phyloP scores from a whole-genome alignment of 139 green algal species.

The Nannochloris sp. region DNA sequence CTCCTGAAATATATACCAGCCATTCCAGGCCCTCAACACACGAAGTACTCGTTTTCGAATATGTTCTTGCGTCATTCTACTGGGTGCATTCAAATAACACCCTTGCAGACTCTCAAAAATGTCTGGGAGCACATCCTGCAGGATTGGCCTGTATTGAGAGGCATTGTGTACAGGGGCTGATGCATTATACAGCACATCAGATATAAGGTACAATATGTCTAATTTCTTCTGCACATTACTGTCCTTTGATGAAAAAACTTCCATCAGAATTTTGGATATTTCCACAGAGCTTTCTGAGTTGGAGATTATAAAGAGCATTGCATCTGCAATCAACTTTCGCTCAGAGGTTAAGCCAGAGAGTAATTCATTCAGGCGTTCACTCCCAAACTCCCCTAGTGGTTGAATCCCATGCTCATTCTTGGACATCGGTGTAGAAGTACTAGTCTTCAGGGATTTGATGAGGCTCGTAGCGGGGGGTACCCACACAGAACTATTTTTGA shows the following conservation, averaged over 20 bases:
- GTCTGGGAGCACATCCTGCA: conserved; percentile 74
- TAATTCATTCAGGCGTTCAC: conserved; percentile 81
- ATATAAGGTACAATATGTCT: conserved; percentile 79
- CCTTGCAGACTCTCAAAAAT: conserved; percentile 69
- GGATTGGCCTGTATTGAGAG: conserved; percentile 53
- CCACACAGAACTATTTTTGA: conserved; percentile 53
- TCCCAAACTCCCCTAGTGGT: conserved; percentile 41
- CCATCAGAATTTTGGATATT: conserved; percentile 72
- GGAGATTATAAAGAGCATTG: conserved; percentile 90
- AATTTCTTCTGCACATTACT: conserved; percentile 78
- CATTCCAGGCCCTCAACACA: conserved; percentile 74
- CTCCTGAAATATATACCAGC: conserved; percentile 78
- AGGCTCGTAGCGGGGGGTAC: conserved; percentile 41
- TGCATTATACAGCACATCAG: conserved; percentile 92
- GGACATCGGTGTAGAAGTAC: conserved; percentile 29
- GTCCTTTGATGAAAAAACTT: conserved; percentile 75
- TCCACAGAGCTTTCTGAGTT: conserved; percentile 66
- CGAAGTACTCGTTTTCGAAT: conserved; percentile 58
- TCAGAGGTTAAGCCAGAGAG: conserved; percentile 68
- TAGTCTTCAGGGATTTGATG: conserved; percentile 23
- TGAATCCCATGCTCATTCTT: conserved; percentile 11
- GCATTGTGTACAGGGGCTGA: conserved; percentile 82
- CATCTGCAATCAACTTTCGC: conserved; percentile 49
- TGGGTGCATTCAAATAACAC: conserved; percentile 29
- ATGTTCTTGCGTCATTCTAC: conserved; percentile 59